Base-by-base conservation (phyloP, 2,329 filamentous ascomycete species). In the Aspergillus fumigatiaffinis region DNA sequence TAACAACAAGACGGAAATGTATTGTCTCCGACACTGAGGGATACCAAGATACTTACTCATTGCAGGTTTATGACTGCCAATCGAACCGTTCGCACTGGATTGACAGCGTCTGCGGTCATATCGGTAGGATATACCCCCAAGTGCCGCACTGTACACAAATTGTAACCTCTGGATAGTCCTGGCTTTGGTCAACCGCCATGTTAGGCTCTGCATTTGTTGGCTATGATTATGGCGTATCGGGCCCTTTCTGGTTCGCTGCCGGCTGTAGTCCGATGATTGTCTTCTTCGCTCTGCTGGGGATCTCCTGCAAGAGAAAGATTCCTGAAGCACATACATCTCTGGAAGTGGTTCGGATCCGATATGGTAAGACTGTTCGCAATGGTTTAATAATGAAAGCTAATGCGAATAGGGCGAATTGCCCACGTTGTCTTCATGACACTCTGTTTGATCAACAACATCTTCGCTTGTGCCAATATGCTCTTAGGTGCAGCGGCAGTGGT, bases 191-290 rank as follows among this genome's bases (percentile, higher is more conserved):
- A 23, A 83, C 80, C 0, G 79, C 81, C 0, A 75, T 83, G 60
- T 69, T 84, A 0, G 80, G 80, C 0, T 79, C 79, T 9, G 76
- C 76, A 0, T 71, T 82, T 2, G 79, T 83, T 0, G 81, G 81
- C 0, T 84, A 84, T 60, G 76, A 76, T 51, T 83, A 82, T 62
- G 83, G 83, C 0, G 72, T 84, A 1, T 78, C 81, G 1, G 81
- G 81, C 0, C 82, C 82, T 0, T 84, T 85, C 54, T 85, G 82
- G 82, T 85, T 81, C 57, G 81, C 81, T 2, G 81, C 81, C 49
- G 82, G 82, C 1, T 82, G 79, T 51, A 81, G 78, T 9, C 79
- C 80, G 0, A 82, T 82, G 79, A 84, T 84, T 47, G 79, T 82
- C 0, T 82, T 84, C 65, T 83, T 84, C 51, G 75, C 82, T 0